Base-by-base conservation (phyloP, 768 basidiomycete species). In the Trametes sanguinea region DNA sequence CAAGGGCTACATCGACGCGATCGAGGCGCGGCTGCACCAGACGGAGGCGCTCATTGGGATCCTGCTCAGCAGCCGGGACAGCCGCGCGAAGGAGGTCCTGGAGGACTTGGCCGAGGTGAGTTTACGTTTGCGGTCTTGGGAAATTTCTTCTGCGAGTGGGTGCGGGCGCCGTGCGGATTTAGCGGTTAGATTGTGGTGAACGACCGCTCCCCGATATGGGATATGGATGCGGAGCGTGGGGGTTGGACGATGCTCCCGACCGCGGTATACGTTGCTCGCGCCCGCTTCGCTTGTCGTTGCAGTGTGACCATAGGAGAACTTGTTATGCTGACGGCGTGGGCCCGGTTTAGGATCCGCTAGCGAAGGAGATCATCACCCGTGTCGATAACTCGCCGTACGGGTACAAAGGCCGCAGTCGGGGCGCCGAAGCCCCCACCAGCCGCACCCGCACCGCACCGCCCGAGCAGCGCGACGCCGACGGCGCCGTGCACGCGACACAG, bases 1-100 rank as follows among this genome's bases (percentile, higher is more conserved):
- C n/a, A 93, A 92, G 71, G 94, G 94, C 1, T 96, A 96, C 78
- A 95, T 96, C 70, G 93, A 95, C 69, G 93, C 93, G 32, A 94
- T 96, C 67, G 94, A 96, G 75, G 90, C 90, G 13, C 85, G 92
- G 13, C 77, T 96, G 5, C 94, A 96, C 67, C 92, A 95, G 70
- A 92, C 93, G 16, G 94, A 96, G 72, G 94, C 94, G 0, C 79
- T 96, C 44, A 79, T 96, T 32, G 94, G 93, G 54, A 89, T 94
- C 60, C 77, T 95, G 54, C 78, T 95, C 42, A 80, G 86, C 39
- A 80, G 68, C 63, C 68, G 63, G 50, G 75, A 76, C 55, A 61
- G 64, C 22, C 69, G 76, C 6, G 80, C 81, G 1, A 69, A 73
- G 48, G 64, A 74, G 22, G 67, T 83, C 10, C 67, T 83, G 30